Base-by-base conservation (phyloP, 2,329 filamentous ascomycete species). In the Sporothrix mexicana region DNA sequence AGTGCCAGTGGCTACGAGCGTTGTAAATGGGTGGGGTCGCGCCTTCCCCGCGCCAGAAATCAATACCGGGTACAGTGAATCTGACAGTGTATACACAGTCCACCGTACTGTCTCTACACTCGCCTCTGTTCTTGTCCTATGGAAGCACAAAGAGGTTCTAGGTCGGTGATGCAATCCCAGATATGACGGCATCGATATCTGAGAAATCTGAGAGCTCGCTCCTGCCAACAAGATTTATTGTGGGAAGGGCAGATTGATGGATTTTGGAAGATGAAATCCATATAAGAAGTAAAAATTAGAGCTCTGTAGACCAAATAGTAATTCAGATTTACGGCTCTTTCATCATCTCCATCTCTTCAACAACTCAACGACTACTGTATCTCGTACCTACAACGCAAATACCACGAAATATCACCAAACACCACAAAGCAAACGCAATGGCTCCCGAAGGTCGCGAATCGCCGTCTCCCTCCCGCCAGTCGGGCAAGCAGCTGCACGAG, bases 401-500 rank as follows among this genome's bases (percentile, higher is more conserved):
- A 36, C 30, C 7, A 36, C 30, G 15, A n/a, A 17, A 68, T 7
- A 36, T 7, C 7, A 36, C 30, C 30, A 36, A 49, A 64, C 51
- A 69, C 30, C 30, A 15, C 36, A 25, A 41, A 72, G 69, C 30
- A 41, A 51, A 69, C 74, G 74, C 76, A 80, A 90, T 76, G 78
- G 93, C 94, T 64, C 79, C 80, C 71, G 82, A 88, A 82, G 92
- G 93, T 80, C 90, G 91, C 79, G 88, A 97, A 83, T 97, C 94
- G 45, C 94, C 94, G 75, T 84, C 90, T 70, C 92, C 93, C 41
- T 90, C 93, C 83, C 80, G 81, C 76, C 92, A 93, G 82, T 83
- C 85, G 51, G 90, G 88, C 74, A 82, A 84, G 72, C 93, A 96
- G 83, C 82, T 88, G 73, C 83, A 88, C 75, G 88, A 88, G 8